These are phyloP conservation scores for Phytopythium delawarense DNA, from an alignment of 352 stramenopile species.

Conservation along the genomic window DNA sequence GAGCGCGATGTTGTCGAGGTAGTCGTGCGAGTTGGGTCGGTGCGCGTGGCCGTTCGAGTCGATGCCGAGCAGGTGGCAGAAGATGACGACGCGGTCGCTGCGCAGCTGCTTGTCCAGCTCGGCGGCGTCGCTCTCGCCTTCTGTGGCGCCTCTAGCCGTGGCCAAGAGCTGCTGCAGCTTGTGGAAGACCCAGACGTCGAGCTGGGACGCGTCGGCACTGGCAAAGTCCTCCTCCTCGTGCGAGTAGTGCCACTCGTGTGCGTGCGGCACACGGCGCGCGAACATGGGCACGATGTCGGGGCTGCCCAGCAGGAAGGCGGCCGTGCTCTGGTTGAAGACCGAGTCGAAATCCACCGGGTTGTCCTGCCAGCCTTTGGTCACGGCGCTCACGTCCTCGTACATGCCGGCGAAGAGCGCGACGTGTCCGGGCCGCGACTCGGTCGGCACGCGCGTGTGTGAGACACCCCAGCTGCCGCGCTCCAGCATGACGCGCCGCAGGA, in stretches of 20 bases:
- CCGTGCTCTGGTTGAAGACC: conserved; percentile 76
- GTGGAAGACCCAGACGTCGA: conserved; percentile 79
- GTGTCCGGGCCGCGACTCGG: conserved; percentile 77
- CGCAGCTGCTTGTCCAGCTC: conserved; percentile 35
- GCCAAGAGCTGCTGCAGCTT: conserved; percentile 41
- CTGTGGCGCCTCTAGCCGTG: background rate
- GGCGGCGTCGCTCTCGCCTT: background rate
- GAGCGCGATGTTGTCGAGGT: conserved; percentile 81
- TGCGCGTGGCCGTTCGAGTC: conserved; percentile 85
- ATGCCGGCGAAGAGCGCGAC: conserved; percentile 85
- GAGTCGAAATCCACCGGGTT: conserved; percentile 88
- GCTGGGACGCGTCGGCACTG: conserved; percentile 51
- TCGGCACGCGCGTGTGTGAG: conserved; percentile 85
- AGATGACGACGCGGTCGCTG: conserved; percentile 51
- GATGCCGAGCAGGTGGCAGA: conserved; percentile 82
- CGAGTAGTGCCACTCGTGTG: conserved; percentile 67
- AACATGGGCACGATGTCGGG: conserved; percentile 88
- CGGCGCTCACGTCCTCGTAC: conserved; percentile 86
- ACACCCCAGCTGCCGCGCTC: conserved; percentile 67
- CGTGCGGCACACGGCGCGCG: conserved; percentile 64
- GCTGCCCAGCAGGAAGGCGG: conserved; percentile 71
- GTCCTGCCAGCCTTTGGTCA: conserved; percentile 86
- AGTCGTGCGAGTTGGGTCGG: conserved; percentile 68
- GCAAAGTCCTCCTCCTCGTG: conserved; percentile 81
- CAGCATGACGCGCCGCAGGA: conserved; percentile 57